Evolutionary conservation across 148 eudicot species (phyloP).

Genomic region (Fagopyrum tataricum): DNA sequence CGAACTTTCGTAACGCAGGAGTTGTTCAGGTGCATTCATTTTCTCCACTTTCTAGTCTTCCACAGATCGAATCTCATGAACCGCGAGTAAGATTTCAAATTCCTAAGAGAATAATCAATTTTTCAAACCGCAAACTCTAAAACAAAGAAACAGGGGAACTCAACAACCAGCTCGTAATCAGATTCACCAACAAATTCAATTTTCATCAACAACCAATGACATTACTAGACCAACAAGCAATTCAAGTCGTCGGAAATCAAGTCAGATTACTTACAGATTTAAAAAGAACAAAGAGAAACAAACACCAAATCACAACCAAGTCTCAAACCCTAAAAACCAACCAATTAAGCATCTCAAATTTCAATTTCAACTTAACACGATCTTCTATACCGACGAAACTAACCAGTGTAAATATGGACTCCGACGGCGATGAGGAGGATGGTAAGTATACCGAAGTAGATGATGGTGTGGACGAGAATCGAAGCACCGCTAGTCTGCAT

Average conservation of each 20-base stretch:
- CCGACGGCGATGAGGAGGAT: conserved; percentile 51
- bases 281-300: background rate
- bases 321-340: background rate
- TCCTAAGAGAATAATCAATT: background rate
- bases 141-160: background rate
- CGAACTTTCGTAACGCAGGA: too few species aligned
- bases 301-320: background rate
- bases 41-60: background rate
- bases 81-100: background rate
- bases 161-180: background rate
- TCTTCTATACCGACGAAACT: background rate
- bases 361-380: background rate
- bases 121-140: background rate
- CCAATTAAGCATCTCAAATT: background rate
- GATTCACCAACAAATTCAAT: background rate
- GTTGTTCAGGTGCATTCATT: too few species aligned
- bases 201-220: background rate
- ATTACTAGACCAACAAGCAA: background rate
- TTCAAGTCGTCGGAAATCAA: background rate
- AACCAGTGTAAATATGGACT: conserved; percentile 54
- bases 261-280: background rate
- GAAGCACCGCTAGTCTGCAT: conserved; percentile 57
- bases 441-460: conserved; percentile 49
- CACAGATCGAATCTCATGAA: background rate
- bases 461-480: conserved; percentile 46